phyloP scores from a whole-genome alignment of 108 stramenopile species.

The Skeletonema tropicum region DNA sequence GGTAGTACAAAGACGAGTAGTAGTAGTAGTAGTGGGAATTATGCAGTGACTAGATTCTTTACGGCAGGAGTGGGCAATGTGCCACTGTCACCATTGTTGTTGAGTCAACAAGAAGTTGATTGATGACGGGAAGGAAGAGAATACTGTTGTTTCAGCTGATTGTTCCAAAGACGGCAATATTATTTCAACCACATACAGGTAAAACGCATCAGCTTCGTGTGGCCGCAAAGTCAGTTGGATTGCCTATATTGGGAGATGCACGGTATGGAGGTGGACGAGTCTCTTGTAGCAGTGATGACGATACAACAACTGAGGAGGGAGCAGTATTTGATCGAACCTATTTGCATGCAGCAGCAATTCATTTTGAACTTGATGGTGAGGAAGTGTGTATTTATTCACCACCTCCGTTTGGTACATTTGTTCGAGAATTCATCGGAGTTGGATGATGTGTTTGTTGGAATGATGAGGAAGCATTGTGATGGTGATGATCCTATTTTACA shows the following conservation, averaged over 20 bases:
- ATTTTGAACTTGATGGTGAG: conserved; percentile 39
- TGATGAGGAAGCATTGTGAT: conserved; percentile 72
- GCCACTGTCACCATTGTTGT: conserved; percentile 1
- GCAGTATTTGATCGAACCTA: conserved; percentile 49
- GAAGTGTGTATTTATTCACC: conserved; percentile 55
- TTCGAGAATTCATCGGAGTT: conserved; percentile 12
- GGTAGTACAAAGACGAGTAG: neutral
- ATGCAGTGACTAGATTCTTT: conserved; percentile 78
- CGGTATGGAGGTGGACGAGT: conserved; percentile 60
- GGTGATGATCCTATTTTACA: conserved; percentile 43
- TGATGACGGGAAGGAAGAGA: too few species aligned
- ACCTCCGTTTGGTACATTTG: conserved; percentile 51
- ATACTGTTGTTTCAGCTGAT: neutral
- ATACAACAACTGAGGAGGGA: neutral
- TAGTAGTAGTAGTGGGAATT: conserved; percentile 3
- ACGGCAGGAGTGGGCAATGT: conserved; percentile 55
- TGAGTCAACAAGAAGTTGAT: neutral
- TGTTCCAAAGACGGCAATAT: conserved; percentile 56
- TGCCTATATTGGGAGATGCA: conserved; percentile 77
- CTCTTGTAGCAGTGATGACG: neutral
- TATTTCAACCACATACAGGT: conserved; percentile 82
- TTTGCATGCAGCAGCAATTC: conserved; percentile 47
- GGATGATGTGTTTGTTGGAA: conserved; percentile 29
- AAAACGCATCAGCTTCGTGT: conserved; percentile 87
- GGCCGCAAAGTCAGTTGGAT: conserved; percentile 75